These are phyloP conservation scores for Yamadazyma laniorum DNA, from an alignment of 805 yeast species.

Conservation along the genomic window DNA sequence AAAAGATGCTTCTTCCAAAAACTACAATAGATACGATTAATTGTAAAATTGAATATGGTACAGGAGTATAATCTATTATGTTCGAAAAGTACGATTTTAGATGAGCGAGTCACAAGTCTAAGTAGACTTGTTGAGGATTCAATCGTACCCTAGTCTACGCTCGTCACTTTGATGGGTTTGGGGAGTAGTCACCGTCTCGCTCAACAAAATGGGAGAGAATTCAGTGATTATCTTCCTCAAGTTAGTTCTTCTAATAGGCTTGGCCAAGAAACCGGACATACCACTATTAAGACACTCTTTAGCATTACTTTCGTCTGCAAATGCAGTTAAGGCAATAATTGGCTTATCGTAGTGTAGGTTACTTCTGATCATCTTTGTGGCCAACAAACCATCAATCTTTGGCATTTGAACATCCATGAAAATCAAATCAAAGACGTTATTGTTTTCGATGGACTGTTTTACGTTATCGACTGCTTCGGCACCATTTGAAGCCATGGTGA, in stretches of 20 bases:
- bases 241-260: constrained; percentile 77
- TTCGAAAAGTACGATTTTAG: too few species aligned
- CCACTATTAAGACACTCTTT: constrained; percentile 85
- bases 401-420: constrained; percentile 99
- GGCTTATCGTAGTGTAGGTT: constrained; percentile 65
- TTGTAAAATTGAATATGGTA: too few species aligned
- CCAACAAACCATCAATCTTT: constrained; percentile 80
- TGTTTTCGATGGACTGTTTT: constrained; percentile 42
- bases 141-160: constrained; percentile 21
- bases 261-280: constrained; percentile 87
- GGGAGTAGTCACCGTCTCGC: constrained; percentile 36
- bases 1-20: too few species aligned
- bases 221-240: constrained; percentile 55
- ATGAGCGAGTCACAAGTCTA: too few species aligned
- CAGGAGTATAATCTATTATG: too few species aligned
- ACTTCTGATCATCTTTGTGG: constrained; percentile 70
- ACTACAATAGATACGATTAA: too few species aligned
- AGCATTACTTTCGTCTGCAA: constrained; percentile 89
- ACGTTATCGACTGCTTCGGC: constrained; percentile 78
- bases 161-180: constrained; percentile 27
- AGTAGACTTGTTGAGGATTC: too few species aligned
- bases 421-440: constrained; percentile 60
- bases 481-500: constrained; percentile 87
- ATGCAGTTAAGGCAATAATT: constrained; percentile 92
- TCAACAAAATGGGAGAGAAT: constrained; percentile 38